phyloP scores from a whole-genome alignment of 2,329 filamentous ascomycete species.

The Diaporthe longicolla region DNA sequence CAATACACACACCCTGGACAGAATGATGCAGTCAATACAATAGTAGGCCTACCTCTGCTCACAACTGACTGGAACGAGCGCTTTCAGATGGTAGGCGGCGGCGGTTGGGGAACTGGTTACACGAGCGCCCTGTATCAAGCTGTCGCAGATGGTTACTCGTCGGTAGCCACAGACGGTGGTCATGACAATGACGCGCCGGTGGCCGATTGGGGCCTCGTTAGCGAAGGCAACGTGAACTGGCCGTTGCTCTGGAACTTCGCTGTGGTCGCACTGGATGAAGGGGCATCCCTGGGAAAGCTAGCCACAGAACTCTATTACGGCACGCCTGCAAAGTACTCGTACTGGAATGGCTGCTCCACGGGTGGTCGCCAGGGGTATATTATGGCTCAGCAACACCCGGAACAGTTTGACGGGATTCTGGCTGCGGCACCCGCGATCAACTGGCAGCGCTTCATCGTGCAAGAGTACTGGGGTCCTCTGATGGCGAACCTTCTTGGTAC shows the following conservation, averaged over 20 bases:
- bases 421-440: constrained; percentile 60
- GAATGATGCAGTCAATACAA: constrained; percentile 22
- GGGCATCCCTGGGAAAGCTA: constrained; percentile 55
- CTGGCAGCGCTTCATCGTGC: constrained; percentile 50
- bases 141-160: constrained; percentile 27
- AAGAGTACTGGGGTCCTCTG: constrained; percentile 52
- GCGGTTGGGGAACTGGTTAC: constrained; percentile 27
- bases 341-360: constrained; percentile 71
- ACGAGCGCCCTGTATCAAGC: constrained; percentile 32
- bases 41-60: constrained; percentile 15
- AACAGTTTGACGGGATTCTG: constrained; percentile 70
- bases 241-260: constrained; percentile 52
- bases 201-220: constrained; percentile 28
- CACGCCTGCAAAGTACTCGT: constrained; percentile 57
- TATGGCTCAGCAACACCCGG: constrained; percentile 64
- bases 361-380: constrained; percentile 71
- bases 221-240: constrained; percentile 42
- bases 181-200: constrained; percentile 41
- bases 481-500: constrained; percentile 33
- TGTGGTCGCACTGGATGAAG: constrained; percentile 45
- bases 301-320: constrained; percentile 65
- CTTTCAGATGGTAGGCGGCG: constrained; percentile 35
- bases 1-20: constrained; percentile 37
- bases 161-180: constrained; percentile 47
- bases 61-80: constrained; percentile 26